Percentiles rank a stretch among this genome's conserved stretches.
Evolutionary conservation across 257 asterid species (phyloP).

Genomic region (Solanum medicagineum): DNA sequence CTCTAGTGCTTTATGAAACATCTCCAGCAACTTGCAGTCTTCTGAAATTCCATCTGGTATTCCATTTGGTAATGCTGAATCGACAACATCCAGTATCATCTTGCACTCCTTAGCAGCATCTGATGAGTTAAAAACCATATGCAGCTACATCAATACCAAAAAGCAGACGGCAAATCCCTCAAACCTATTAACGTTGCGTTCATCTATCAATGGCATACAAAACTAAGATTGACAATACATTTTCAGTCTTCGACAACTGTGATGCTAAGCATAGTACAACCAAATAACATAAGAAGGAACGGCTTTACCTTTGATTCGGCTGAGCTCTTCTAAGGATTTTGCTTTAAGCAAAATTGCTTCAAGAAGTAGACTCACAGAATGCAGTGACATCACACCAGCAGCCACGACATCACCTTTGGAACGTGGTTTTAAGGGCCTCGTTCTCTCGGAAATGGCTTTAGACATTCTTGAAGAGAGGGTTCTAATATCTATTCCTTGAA

Average conservation of each 20-base stretch:
- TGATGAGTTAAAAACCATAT: constrained; percentile 1
- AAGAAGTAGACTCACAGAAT: constrained; percentile 77
- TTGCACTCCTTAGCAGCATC: constrained; percentile 93
- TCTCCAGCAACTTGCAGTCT: constrained; percentile 60
- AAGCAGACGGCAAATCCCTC: neutral
- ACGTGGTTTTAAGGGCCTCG: constrained; percentile 41
- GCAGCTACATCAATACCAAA: neutral
- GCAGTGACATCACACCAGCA: constrained; percentile 64
- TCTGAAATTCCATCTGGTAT: constrained; percentile 26
- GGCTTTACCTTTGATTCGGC: constrained; percentile 59
- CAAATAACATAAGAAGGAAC: neutral
- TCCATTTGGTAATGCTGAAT: constrained; percentile 74
- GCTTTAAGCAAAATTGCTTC: constrained; percentile 80
- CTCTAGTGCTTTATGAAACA: constrained; percentile 71
- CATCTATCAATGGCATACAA: neutral
- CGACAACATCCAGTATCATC: constrained; percentile 61
- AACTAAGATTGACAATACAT: neutral
- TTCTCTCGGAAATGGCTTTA: constrained; percentile 49
- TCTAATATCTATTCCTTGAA: constrained; percentile 78
- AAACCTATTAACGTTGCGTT: neutral
- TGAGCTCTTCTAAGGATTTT: constrained; percentile 61
- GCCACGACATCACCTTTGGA: constrained; percentile 25
- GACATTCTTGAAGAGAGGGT: constrained; percentile 63
- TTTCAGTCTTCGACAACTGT: neutral
- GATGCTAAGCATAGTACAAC: neutral